Evolutionary conservation across 805 yeast species (phyloP), one percentile per base, ranked within the genome.

Genomic region (Sungouiozyma intestinalis): DNA sequence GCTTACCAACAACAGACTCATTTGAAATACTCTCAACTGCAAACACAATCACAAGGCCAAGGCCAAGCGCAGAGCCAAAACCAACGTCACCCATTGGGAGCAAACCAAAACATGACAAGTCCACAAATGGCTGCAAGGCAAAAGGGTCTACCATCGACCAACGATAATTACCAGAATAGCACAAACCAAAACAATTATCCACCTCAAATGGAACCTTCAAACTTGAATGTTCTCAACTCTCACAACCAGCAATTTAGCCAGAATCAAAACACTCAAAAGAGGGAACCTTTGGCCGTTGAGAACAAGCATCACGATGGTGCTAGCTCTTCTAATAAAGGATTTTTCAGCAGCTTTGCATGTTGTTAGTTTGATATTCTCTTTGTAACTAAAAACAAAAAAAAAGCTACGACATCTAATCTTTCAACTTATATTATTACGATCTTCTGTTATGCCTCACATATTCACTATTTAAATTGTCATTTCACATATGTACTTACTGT

Each of bases 1-100:
- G 65, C 66, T 27, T 62, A 60, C 48, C 63, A 62, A 44, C 64
- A 59, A 43, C 66, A 62, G 48, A 53, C 62, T 17, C 64, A 62
- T 41, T 62, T 55, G 40, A 58, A 54, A 43, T 61, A 60, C 41
- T 54, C 64, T 32, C 63, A 60, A 39, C 58, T 55, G 42, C 61
- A 58, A 40, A 59, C 51, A 44, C 42, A 46, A 31, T 24, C 48
- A 45, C 37, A 21, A 24, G 16, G 19, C 50, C 39, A 49, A 53
- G 15, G 24, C 31, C 18, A 21, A 58, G 43, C 36, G 41, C 41
- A 40, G 57, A 33, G 19, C 38, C 32, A 24, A 43, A 39, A 16
- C 36, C 49, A 45, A 35, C 19, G 38, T 18, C 46, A 40, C 14
- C 43, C 42, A 16, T 33, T 16, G 3, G 33, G 35, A 20, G 41